Percentiles rank a stretch among this genome's conserved stretches.
These are phyloP conservation scores for Nannizzia gypsea DNA, from an alignment of 2,329 filamentous ascomycete genomes.

Conservation along the genomic window DNA sequence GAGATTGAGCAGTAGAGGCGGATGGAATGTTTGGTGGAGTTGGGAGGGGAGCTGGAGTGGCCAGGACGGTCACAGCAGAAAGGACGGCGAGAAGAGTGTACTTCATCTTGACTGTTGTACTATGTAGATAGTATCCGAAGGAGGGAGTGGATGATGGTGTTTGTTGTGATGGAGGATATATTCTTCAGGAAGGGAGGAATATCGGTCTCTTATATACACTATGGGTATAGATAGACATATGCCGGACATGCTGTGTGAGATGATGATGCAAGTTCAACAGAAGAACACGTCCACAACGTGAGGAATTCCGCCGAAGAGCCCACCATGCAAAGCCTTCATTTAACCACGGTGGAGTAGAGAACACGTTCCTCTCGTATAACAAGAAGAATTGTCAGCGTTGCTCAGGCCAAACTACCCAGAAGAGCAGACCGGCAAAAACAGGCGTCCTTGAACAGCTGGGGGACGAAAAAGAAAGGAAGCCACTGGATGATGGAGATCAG, in stretches of 20 bases:
- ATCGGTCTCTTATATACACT: neutral
- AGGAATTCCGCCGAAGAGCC: neutral
- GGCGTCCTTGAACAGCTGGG: neutral
- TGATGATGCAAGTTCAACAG: neutral
- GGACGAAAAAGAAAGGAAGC: neutral
- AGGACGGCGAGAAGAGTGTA: constrained; percentile 13
- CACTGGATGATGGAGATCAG: neutral
- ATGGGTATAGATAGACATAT: neutral
- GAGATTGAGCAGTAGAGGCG: constrained; percentile 43
- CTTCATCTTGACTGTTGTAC: neutral
- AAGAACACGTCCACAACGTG: neutral
- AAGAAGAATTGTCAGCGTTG: neutral
- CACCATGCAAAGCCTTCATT: neutral
- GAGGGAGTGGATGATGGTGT: neutral
- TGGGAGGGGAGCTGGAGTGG: constrained; percentile 20
- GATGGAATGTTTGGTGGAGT: constrained; percentile 52
- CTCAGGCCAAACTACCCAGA: neutral
- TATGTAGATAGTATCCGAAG: neutral
- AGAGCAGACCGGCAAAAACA: neutral
- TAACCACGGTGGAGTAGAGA: neutral
- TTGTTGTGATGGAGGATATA: neutral
- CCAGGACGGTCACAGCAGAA: constrained; percentile 12
- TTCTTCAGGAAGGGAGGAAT: neutral
- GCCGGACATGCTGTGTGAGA: neutral
- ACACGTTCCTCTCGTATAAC: neutral